Evolutionary conservation across 2,329 filamentous ascomycete genomes (phyloP).

Genomic region (Macroventuria anomochaeta): DNA sequence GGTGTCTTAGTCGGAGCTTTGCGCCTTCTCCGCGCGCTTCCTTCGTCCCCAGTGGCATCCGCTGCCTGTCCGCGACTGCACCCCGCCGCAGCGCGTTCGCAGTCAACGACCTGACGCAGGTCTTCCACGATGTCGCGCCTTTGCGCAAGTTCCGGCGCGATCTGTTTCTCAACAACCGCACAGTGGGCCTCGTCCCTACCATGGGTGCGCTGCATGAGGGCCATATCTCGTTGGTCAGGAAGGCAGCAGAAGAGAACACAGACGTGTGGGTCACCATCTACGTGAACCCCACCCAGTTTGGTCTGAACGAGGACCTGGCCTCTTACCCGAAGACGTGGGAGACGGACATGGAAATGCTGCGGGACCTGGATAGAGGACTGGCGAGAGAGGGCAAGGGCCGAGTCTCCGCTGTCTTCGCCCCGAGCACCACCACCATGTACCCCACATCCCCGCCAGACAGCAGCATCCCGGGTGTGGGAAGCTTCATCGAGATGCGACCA

Average conservation of each 20-base stretch:
- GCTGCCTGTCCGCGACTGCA: constrained; percentile 29
- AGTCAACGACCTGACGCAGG: constrained; percentile 57
- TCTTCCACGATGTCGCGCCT: constrained; percentile 77
- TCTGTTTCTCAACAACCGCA: constrained; percentile 70
- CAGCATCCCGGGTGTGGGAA: constrained; percentile 77
- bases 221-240: constrained; percentile 83
- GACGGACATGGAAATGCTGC: constrained; percentile 71
- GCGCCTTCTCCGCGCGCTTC: constrained; percentile 5
- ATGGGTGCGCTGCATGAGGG: constrained; percentile 98
- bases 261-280: constrained; percentile 91
- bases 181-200: constrained; percentile 88
- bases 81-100: constrained; percentile 26
- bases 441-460: constrained; percentile 77
- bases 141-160: constrained; percentile 73
- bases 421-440: constrained; percentile 84
- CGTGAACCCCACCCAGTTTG: constrained; percentile 97
- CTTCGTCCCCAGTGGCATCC: constrained; percentile 20
- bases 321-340: constrained; percentile 93
- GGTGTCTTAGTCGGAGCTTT: constrained; percentile 3
- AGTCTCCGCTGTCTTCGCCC: constrained; percentile 85
- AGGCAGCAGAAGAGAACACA: constrained; percentile 82
- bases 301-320: constrained; percentile 81
- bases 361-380: constrained; percentile 74
- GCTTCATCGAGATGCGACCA: constrained; percentile 90
- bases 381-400: constrained; percentile 63